phyloP scores from a whole-genome alignment of 495 filamentous ascomycete genomes.

The Pyronema domesticum region DNA sequence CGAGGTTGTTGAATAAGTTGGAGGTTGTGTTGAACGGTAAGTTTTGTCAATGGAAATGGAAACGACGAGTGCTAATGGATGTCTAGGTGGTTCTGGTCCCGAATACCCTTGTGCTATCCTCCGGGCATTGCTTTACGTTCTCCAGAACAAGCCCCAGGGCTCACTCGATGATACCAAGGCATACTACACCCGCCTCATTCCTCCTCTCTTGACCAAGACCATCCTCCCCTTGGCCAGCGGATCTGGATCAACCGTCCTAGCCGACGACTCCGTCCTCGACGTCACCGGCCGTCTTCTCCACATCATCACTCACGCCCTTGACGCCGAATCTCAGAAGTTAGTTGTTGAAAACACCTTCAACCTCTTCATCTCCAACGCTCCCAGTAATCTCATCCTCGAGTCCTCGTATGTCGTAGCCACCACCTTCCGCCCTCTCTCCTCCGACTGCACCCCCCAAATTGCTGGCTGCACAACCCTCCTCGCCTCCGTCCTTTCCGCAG shows the following conservation, averaged over 20 bases:
- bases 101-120: slow-evolving; percentile 43
- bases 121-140: slow-evolving; percentile 45
- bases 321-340: slow-evolving; percentile 35
- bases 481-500: slow-evolving; percentile 42
- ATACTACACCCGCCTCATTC: slow-evolving; percentile 45
- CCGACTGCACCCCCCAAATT: slow-evolving; percentile 25
- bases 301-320: slow-evolving; percentile 39
- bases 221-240: slow-evolving; percentile 27
- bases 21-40: slow-evolving; percentile 39
- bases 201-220: slow-evolving; percentile 32
- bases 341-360: slow-evolving; percentile 40
- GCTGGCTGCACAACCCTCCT: slow-evolving; percentile 40
- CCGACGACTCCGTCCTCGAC: slow-evolving; percentile 39
- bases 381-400: slow-evolving; percentile 11
- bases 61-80: neutral
- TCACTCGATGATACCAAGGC: slow-evolving; percentile 31
- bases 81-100: slow-evolving; percentile 17
- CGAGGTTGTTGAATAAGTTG: slow-evolving; percentile 50
- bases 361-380: slow-evolving; percentile 30
- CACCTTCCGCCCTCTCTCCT: slow-evolving; percentile 13
- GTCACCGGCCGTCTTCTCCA: slow-evolving; percentile 46
- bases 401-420: slow-evolving; percentile 8
- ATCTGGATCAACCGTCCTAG: slow-evolving; percentile 29
- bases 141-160: slow-evolving; percentile 36
- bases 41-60: slow-evolving; percentile 21